Conservation (phyloP, 345 rosid species). For the Toxicodendron radicans region DNA sequence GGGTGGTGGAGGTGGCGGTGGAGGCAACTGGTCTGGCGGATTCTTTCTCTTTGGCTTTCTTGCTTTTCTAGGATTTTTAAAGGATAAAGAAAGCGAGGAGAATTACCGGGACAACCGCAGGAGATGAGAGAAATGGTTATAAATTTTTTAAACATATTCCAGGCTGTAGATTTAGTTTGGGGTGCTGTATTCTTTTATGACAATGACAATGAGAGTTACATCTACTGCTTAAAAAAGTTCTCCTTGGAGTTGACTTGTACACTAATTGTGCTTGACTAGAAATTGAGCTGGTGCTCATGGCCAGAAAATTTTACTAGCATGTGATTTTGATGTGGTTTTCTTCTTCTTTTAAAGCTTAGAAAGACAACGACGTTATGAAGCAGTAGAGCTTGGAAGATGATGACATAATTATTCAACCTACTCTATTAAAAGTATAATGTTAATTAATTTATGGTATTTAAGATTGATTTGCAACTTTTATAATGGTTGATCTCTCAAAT, state of each 20-base stretch:
- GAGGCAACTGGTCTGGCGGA: conserved; percentile 90
- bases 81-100: conserved; percentile 75
- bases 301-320: too few species aligned
- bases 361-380: too few species aligned
- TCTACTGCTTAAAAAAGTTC: too few species aligned
- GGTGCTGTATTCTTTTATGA: neutral
- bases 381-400: too few species aligned
- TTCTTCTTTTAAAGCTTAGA: too few species aligned
- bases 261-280: neutral
- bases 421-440: too few species aligned
- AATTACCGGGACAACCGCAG: conserved; percentile 51
- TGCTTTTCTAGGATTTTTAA: conserved; percentile 74
- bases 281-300: neutral
- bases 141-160: neutral
- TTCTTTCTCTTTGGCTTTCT: conserved; percentile 90
- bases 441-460: too few species aligned
- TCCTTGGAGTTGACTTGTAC: neutral
- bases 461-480: too few species aligned
- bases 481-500: too few species aligned
- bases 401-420: too few species aligned
- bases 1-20: conserved; percentile 91
- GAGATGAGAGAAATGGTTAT: conserved; percentile 34
- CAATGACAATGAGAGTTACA: neutral
- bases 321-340: too few species aligned
- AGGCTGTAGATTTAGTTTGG: neutral